Evolutionary conservation across 371 early-diverging fungal species (phyloP).

Genomic region (Choanephora cucurbitarum): DNA sequence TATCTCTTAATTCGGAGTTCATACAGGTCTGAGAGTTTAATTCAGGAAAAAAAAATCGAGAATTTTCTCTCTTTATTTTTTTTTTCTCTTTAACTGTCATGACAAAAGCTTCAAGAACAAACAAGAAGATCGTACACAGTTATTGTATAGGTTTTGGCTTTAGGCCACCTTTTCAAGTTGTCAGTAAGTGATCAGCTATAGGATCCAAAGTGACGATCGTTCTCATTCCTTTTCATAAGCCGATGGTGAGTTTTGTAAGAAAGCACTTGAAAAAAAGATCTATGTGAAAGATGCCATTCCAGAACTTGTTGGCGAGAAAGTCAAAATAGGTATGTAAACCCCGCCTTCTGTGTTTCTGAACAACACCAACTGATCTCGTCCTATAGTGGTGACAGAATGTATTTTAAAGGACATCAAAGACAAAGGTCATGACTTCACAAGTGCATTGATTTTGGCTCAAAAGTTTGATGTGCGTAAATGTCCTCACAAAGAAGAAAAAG

Average conservation of each 20-base stretch:
- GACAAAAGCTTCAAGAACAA: constrained; percentile 75
- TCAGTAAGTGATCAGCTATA: too few relatives aligned
- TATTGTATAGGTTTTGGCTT: constrained; percentile 83
- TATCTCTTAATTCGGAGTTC: background rate
- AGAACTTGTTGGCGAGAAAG: constrained; percentile 55
- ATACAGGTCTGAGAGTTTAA: background rate
- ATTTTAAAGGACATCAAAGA: constrained; percentile 70
- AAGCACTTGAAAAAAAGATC: constrained; percentile 58
- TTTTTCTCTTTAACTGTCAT: constrained; percentile 8
- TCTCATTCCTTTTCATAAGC: constrained; percentile 41
- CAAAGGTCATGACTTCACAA: constrained; percentile 60
- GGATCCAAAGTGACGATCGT: too few relatives aligned
- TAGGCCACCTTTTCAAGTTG: constrained; percentile 86
- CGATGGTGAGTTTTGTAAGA: constrained; percentile 75
- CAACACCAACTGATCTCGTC: background rate
- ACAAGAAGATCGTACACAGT: constrained; percentile 76
- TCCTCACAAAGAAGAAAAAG: constrained; percentile 58
- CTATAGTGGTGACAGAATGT: constrained; percentile 81
- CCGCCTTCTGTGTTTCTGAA: background rate
- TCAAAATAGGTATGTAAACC: constrained; percentile 27
- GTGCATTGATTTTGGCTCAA: constrained; percentile 63
- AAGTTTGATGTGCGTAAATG: constrained; percentile 80
- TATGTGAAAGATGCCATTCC: constrained; percentile 60
- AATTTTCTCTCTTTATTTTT: constrained; percentile 13
- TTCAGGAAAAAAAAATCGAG: background rate